phyloP scores from a whole-genome alignment of 2,329 filamentous ascomycete species.

The Pseudogymnoascus sp. region DNA sequence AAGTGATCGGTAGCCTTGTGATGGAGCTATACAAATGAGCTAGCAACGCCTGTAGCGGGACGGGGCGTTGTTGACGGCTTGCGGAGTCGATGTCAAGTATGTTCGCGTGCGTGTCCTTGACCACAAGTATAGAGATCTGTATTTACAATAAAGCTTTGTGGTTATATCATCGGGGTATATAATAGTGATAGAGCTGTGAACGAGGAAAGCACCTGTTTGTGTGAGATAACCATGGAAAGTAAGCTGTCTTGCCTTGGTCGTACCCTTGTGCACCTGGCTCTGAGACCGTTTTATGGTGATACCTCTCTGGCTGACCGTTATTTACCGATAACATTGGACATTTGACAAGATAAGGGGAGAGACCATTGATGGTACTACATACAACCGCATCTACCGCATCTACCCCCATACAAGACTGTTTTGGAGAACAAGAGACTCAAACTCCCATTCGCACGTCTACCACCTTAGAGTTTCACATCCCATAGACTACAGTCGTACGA shows the following conservation, averaged over 20 bases:
- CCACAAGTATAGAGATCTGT: neutral
- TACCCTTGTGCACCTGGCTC: neutral
- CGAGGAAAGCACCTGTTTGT: neutral
- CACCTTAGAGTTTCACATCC: neutral
- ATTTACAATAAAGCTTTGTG: neutral
- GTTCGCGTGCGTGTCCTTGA: neutral
- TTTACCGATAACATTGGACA: neutral
- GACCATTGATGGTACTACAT: conserved; percentile 3
- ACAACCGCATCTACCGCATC: neutral
- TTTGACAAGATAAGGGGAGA: neutral
- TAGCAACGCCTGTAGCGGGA: neutral
- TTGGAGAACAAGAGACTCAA: neutral
- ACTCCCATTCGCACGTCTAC: conserved; percentile 1
- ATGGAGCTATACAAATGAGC: conserved; percentile 7
- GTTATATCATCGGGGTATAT: neutral
- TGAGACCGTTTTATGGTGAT: conserved; percentile 1
- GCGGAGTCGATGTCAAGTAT: neutral
- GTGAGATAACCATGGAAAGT: neutral
- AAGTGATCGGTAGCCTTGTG: neutral
- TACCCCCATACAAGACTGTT: neutral
- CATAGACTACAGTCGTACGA: neutral
- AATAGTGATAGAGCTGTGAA: neutral
- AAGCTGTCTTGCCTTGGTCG: neutral
- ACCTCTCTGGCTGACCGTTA: neutral
- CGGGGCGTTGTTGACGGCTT: neutral